Evolutionary conservation across 495 filamentous ascomycete genomes (phyloP).

Genomic region (Mytilinidion resinicola): DNA sequence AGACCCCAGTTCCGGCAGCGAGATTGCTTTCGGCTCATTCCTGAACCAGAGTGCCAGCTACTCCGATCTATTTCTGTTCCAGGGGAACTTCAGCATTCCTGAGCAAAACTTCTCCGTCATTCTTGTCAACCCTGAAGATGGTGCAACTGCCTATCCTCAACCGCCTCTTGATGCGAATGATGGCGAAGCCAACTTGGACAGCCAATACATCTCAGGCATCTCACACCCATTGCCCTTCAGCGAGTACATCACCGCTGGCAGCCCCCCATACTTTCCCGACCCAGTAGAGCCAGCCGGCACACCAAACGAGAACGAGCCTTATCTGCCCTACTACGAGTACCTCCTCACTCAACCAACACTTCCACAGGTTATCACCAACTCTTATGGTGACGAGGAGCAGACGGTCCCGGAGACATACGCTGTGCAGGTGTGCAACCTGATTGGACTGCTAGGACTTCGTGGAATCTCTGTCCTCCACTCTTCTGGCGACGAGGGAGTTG

Average conservation of each 20-base stretch:
- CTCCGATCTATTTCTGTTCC: constrained; percentile 44
- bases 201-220: constrained; percentile 36
- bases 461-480: constrained; percentile 31
- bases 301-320: constrained; percentile 35
- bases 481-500: constrained; percentile 32
- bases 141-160: neutral
- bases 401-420: constrained; percentile 31
- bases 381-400: constrained; percentile 36
- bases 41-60: constrained; percentile 43
- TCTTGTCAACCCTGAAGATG: neutral
- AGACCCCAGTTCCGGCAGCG: constrained; percentile 38
- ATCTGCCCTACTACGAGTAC: constrained; percentile 28
- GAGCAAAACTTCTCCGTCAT: constrained; percentile 37
- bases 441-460: constrained; percentile 28
- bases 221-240: constrained; percentile 26
- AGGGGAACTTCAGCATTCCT: constrained; percentile 43
- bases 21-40: constrained; percentile 43
- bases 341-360: constrained; percentile 21
- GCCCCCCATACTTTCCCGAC: constrained; percentile 29
- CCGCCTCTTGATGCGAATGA: constrained; percentile 12
- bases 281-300: constrained; percentile 7
- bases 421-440: constrained; percentile 23
- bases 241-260: constrained; percentile 31
- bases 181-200: constrained; percentile 41
- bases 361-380: constrained; percentile 32